These are phyloP conservation scores for Candida sp. DNA, from an alignment of 1,139 yeast genomes.

Conservation along the genomic window DNA sequence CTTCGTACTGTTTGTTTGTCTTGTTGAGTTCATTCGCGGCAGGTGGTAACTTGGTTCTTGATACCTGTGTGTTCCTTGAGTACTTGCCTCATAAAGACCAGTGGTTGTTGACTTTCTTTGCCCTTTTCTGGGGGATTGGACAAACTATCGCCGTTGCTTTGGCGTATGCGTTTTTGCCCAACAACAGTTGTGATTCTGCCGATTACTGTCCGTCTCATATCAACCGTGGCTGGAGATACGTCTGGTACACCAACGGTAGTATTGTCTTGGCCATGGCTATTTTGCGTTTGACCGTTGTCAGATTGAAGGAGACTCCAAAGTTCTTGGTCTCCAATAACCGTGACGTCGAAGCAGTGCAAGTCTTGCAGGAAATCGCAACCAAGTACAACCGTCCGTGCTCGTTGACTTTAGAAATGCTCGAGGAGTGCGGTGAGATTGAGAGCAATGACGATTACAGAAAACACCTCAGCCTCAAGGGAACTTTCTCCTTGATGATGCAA, in stretches of 20 bases:
- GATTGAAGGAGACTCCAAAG: constrained; percentile 60
- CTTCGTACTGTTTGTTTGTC: constrained; percentile 53
- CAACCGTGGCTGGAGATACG: constrained; percentile 67
- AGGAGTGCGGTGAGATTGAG: constrained; percentile 46
- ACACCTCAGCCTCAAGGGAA: constrained; percentile 21
- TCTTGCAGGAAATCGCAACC: constrained; percentile 39
- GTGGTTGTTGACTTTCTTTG: constrained; percentile 59
- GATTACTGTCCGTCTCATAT: constrained; percentile 44
- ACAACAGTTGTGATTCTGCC: constrained; percentile 43
- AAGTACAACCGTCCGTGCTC: constrained; percentile 46
- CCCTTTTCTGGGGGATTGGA: constrained; percentile 68
- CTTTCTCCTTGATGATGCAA: constrained; percentile 18
- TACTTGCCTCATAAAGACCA: constrained; percentile 57
- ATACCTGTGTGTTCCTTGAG: constrained; percentile 63
- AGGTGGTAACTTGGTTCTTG: constrained; percentile 67
- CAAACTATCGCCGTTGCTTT: constrained; percentile 58
- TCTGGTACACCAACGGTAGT: constrained; percentile 56
- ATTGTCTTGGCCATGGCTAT: constrained; percentile 54
- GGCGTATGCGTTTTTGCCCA: constrained; percentile 61
- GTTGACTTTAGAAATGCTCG: constrained; percentile 48
- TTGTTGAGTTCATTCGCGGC: constrained; percentile 51
- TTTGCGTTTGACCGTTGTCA: constrained; percentile 47
- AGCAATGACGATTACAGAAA: constrained; percentile 27
- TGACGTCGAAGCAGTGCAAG: constrained; percentile 52
- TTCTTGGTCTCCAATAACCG: constrained; percentile 54